Evolutionary conservation across 495 filamentous ascomycete genomes (phyloP).

Genomic region (Podospora appendiculata): DNA sequence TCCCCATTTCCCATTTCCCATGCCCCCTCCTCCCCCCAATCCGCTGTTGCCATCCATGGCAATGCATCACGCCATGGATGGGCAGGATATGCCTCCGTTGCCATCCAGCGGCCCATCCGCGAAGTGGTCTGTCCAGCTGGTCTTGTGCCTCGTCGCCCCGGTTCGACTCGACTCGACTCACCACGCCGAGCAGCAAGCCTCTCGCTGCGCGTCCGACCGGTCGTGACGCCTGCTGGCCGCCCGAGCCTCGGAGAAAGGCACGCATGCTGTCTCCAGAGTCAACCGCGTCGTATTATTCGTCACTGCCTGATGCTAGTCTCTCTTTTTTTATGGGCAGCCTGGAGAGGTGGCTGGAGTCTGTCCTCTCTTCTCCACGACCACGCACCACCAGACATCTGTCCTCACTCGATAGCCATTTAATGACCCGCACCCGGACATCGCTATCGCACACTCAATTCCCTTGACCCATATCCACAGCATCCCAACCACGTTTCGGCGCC

Average conservation of each 20-base stretch:
- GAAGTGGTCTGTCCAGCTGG: not conserved
- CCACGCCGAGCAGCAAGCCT: too few relatives aligned
- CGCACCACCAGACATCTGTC: constrained; percentile 20
- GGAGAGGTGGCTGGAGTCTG: not conserved
- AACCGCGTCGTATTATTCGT: not conserved
- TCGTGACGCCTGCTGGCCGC: too few relatives aligned
- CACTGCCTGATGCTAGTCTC: constrained; percentile 4
- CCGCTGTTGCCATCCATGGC: not conserved
- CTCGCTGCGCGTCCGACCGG: too few relatives aligned
- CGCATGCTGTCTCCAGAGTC: too few relatives aligned
- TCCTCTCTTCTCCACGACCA: not conserved
- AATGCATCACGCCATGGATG: not conserved
- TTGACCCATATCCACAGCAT: not conserved
- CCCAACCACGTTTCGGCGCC: not conserved
- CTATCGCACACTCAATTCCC: constrained; percentile 1
- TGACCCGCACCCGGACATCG: not conserved
- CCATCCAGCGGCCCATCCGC: too few relatives aligned
- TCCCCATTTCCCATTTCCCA: not conserved
- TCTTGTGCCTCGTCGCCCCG: too few relatives aligned
- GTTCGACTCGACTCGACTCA: too few relatives aligned
- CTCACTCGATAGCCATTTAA: constrained; percentile 18
- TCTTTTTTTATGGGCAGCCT: constrained; percentile 5
- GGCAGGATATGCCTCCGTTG: too few relatives aligned
- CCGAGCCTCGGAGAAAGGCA: too few relatives aligned
- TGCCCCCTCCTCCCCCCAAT: not conserved